Conservation (phyloP, 2,329 filamentous ascomycete species). For the Aureobasidium sp. region DNA sequence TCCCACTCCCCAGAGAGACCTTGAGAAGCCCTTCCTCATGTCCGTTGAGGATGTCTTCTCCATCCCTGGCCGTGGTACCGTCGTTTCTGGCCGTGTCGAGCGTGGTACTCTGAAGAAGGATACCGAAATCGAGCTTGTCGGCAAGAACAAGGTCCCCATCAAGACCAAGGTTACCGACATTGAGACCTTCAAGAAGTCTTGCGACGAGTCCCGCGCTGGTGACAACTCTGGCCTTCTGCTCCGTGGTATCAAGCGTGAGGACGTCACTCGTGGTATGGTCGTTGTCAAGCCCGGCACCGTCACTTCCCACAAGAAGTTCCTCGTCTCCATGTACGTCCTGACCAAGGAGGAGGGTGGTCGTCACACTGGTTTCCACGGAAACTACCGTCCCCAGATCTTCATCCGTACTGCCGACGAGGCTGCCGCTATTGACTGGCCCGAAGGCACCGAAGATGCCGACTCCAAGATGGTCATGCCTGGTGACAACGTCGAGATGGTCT, state of each 20-base stretch:
- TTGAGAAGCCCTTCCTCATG: conserved; percentile 99
- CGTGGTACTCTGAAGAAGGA: conserved; percentile 91
- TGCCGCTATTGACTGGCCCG: conserved; percentile 76
- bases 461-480: conserved; percentile 91
- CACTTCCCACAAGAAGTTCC: conserved; percentile 84
- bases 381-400: conserved; percentile 96
- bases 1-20: conserved; percentile 83
- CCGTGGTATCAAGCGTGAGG: conserved; percentile 92
- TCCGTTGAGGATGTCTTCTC: conserved; percentile 67
- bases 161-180: conserved; percentile 99
- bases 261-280: conserved; percentile 91
- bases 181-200: conserved; percentile 99
- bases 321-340: conserved; percentile 92
- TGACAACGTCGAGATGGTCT: conserved; percentile 97
- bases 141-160: conserved; percentile 71
- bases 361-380: conserved; percentile 88
- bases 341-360: conserved; percentile 97
- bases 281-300: conserved; percentile 72
- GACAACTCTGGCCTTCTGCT: conserved; percentile 97
- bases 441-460: conserved; percentile 62
- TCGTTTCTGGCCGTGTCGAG: conserved; percentile 94
- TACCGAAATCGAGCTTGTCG: conserved; percentile 86
- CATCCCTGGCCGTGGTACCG: conserved; percentile 77
- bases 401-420: conserved; percentile 79
- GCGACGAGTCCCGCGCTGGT: conserved; percentile 88